Evolutionary conservation across 257 asterid species (phyloP).

Genomic region (Solanum tarijense): DNA sequence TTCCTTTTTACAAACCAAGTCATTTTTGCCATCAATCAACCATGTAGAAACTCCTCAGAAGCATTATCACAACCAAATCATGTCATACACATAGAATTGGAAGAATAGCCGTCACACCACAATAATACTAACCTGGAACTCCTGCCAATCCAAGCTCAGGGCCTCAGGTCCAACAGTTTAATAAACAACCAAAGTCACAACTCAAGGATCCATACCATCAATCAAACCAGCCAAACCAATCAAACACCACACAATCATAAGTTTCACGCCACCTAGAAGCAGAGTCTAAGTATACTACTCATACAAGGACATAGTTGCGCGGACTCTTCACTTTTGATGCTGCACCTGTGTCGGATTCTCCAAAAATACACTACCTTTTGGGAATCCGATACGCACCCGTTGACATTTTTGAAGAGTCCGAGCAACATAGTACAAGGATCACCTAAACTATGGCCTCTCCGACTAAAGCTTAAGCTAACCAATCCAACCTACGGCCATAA

Average conservation of each 20-base stretch:
- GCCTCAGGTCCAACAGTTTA: neutral
- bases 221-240: neutral
- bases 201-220: neutral
- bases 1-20: neutral
- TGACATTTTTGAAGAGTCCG: too few species aligned
- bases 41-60: neutral
- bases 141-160: neutral
- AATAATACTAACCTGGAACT: neutral
- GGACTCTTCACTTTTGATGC: too few species aligned
- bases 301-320: neutral
- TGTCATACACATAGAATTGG: neutral
- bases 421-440: neutral
- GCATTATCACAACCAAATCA: neutral
- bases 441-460: neutral
- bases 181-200: neutral
- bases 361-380: too few species aligned
- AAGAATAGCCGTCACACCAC: neutral
- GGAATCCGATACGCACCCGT: too few species aligned
- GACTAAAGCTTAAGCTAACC: neutral
- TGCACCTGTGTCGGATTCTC: too few species aligned
- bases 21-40: neutral
- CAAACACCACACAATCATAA: too few species aligned
- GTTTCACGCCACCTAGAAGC: too few species aligned
- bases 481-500: neutral
- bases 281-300: neutral